Evolutionary conservation across 1,284 basidiomycete species (phyloP).

Genomic region (Anthracocystis setariae): DNA sequence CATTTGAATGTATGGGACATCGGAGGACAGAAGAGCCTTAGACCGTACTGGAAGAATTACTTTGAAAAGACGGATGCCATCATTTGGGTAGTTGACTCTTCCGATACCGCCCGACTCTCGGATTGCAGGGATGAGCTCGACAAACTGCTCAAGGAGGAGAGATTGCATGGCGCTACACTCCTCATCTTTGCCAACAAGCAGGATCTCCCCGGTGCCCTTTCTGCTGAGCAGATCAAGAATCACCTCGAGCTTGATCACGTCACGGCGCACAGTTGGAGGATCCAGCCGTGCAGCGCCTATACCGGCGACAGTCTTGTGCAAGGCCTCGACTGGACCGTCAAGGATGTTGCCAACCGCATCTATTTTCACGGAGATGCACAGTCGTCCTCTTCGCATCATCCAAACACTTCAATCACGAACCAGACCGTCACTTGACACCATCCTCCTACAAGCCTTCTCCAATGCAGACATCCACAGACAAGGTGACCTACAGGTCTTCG

Average conservation of each 20-base stretch:
- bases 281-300: constrained; percentile 89
- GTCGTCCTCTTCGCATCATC: constrained; percentile 8
- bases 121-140: constrained; percentile 91
- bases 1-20: constrained; percentile 78
- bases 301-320: constrained; percentile 84
- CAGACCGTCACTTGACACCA: constrained; percentile 10
- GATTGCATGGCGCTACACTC: constrained; percentile 90
- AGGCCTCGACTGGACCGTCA: constrained; percentile 93
- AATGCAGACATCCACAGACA: background rate
- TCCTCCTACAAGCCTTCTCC: background rate
- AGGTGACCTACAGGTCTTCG: background rate
- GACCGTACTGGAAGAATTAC: constrained; percentile 99
- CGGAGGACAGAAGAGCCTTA: constrained; percentile 91
- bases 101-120: constrained; percentile 84
- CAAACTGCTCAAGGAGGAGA: constrained; percentile 87
- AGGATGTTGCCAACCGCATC: constrained; percentile 76
- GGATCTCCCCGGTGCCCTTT: constrained; percentile 88
- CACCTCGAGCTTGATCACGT: constrained; percentile 46
- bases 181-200: constrained; percentile 99
- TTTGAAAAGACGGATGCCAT: constrained; percentile 98
- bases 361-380: constrained; percentile 58
- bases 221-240: constrained; percentile 79
- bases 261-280: constrained; percentile 90
- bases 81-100: constrained; percentile 98
- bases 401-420: background rate